Evolutionary conservation across 805 yeast species (phyloP).

Genomic region (Cyberlindnera maclurae): DNA sequence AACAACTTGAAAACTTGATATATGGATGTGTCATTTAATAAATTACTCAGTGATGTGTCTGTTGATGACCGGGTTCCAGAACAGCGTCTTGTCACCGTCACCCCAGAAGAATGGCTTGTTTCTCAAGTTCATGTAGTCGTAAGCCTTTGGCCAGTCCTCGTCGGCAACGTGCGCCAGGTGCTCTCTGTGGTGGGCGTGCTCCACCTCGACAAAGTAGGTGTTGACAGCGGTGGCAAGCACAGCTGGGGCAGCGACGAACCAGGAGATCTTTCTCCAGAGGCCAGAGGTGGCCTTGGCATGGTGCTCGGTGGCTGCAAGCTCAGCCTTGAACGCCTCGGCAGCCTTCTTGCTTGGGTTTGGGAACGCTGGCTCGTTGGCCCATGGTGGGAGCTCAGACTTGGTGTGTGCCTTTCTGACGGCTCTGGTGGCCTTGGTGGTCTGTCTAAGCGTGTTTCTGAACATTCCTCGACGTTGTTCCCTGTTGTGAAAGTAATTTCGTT

Average conservation of each 20-base stretch:
- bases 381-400: slow-evolving; percentile 29
- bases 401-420: slow-evolving; percentile 17
- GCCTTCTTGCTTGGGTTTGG: slow-evolving; percentile 36
- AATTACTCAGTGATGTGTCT: slow-evolving; percentile 51
- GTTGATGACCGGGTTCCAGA: slow-evolving; percentile 93
- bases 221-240: slow-evolving; percentile 69
- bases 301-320: slow-evolving; percentile 55
- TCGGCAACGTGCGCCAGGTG: slow-evolving; percentile 65
- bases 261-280: slow-evolving; percentile 82
- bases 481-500: slow-evolving; percentile 7
- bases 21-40: neutral
- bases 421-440: slow-evolving; percentile 17
- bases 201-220: slow-evolving; percentile 74
- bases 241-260: slow-evolving; percentile 77
- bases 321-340: slow-evolving; percentile 59
- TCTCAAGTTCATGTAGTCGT: slow-evolving; percentile 90
- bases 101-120: slow-evolving; percentile 94
- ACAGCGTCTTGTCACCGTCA: slow-evolving; percentile 93
- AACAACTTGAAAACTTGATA: too few species aligned
- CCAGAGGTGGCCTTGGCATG: slow-evolving; percentile 75
- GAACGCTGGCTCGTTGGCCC: slow-evolving; percentile 42
- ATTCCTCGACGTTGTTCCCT: slow-evolving; percentile 19
- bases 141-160: slow-evolving; percentile 88
- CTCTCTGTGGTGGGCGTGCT: slow-evolving; percentile 86
- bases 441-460: slow-evolving; percentile 34